Evolutionary conservation across 2,329 filamentous ascomycete species (phyloP).

Genomic region (Pseudogymnoascus sp.): DNA sequence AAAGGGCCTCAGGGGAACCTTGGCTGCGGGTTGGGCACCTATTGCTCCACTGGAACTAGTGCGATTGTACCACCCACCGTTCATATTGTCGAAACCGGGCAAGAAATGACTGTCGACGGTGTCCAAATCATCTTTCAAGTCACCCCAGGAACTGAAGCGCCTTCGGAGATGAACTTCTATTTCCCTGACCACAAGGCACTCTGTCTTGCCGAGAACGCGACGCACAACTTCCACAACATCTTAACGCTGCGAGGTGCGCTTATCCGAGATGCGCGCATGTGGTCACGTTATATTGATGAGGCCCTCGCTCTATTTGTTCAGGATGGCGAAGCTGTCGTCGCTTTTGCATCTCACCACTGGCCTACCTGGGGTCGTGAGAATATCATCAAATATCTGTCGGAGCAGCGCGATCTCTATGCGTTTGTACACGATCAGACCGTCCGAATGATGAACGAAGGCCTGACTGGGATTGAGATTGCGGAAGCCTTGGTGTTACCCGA

Average conservation of each 20-base stretch:
- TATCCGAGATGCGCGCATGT: constrained; percentile 34
- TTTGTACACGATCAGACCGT: constrained; percentile 35
- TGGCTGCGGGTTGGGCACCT: too few relatives aligned
- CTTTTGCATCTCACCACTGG: constrained; percentile 35
- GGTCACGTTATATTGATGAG: constrained; percentile 33
- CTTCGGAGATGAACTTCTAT: constrained; percentile 35
- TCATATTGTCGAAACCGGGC: constrained; percentile 29
- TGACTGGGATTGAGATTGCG: constrained; percentile 33
- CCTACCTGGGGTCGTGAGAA: constrained; percentile 32
- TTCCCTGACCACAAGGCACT: constrained; percentile 32
- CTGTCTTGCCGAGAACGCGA: constrained; percentile 33
- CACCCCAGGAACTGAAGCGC: constrained; percentile 35
- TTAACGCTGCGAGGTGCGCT: constrained; percentile 33
- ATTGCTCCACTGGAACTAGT: too few relatives aligned
- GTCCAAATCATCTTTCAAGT: constrained; percentile 34
- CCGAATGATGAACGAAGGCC: constrained; percentile 31
- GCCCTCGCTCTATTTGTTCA: constrained; percentile 29
- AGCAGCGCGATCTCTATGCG: constrained; percentile 34
- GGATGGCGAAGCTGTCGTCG: constrained; percentile 26
- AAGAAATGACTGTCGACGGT: constrained; percentile 28
- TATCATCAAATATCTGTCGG: constrained; percentile 22
- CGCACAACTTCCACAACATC: constrained; percentile 35
- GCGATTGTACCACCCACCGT: too few relatives aligned
- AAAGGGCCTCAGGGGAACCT: too few relatives aligned
- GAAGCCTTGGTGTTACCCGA: constrained; percentile 29